These are phyloP conservation scores for Cadophora luteo-olivacea DNA, from an alignment of 2,329 filamentous ascomycete species.

Conservation along the genomic window DNA sequence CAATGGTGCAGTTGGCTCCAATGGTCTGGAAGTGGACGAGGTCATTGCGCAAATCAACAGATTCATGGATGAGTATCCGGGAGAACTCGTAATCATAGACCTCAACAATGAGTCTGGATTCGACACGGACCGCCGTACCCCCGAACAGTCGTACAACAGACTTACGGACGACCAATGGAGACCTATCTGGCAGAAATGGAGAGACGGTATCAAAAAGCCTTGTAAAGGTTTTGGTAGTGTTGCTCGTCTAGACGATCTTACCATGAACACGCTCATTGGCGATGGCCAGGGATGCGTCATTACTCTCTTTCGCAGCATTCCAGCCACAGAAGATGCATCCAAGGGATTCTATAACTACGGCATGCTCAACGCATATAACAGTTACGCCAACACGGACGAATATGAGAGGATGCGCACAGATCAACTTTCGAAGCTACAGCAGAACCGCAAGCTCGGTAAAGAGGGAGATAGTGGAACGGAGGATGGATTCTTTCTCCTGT, in stretches of 20 bases:
- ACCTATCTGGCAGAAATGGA: constrained; percentile 14
- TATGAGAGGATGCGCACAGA: constrained; percentile 13
- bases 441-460: constrained; percentile 9
- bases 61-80: constrained; percentile 10
- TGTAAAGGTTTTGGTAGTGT: constrained; percentile 4
- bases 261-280: constrained; percentile 9
- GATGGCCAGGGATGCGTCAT: constrained; percentile 9
- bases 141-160: constrained; percentile 10
- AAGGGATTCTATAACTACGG: constrained; percentile 3
- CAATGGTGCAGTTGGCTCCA: constrained; percentile 6
- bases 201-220: constrained; percentile 12
- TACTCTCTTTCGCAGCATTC: not conserved
- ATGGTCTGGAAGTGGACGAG: constrained; percentile 9
- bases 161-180: constrained; percentile 11
- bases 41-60: constrained; percentile 8
- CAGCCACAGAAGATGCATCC: constrained; percentile 7
- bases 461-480: constrained; percentile 4
- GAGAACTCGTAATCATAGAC: constrained; percentile 11
- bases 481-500: not conserved
- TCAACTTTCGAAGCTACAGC: constrained; percentile 4
- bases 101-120: constrained; percentile 12
- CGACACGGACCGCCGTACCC: constrained; percentile 8
- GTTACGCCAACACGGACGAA: constrained; percentile 8
- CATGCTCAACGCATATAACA: constrained; percentile 9
- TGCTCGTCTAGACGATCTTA: constrained; percentile 13